phyloP scores from a whole-genome alignment of 768 basidiomycete genomes.

The Auricularia heimuer region DNA sequence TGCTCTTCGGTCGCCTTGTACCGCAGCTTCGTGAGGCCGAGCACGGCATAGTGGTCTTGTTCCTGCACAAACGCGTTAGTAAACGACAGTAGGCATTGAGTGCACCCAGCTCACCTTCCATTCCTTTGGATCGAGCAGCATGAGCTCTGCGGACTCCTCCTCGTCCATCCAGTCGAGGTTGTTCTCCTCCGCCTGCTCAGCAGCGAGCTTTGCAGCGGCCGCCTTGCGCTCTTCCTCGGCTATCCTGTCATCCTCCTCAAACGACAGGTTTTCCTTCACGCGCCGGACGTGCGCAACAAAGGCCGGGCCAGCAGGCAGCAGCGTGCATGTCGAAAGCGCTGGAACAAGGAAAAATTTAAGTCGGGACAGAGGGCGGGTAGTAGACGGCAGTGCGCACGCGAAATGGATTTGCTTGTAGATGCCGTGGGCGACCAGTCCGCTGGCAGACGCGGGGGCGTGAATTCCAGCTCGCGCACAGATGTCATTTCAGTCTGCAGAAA shows the following conservation, averaged over 20 bases:
- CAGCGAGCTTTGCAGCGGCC: constrained; percentile 5
- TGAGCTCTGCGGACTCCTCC: constrained; percentile 59
- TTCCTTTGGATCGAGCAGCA: constrained; percentile 86
- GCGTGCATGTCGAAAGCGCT: constrained; percentile 35
- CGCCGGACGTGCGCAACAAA: constrained; percentile 78
- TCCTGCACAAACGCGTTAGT: constrained; percentile 39
- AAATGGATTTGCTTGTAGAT: constrained; percentile 26
- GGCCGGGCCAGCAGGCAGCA: constrained; percentile 82
- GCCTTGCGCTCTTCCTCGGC: constrained; percentile 44
- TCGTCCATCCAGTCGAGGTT: constrained; percentile 93
- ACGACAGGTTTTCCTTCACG: constrained; percentile 63
- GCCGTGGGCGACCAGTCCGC: constrained; percentile 33
- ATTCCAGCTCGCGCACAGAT: constrained; percentile 25
- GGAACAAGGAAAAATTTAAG: constrained; percentile 9
- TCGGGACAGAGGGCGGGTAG: not conserved
- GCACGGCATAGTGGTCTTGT: constrained; percentile 97
- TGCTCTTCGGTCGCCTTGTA: constrained; percentile 82
- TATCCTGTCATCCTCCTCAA: constrained; percentile 72
- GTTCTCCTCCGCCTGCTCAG: constrained; percentile 45
- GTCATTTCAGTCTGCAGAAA: constrained; percentile 5
- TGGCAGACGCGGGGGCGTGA: constrained; percentile 36
- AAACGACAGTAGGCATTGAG: not conserved
- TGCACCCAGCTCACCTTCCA: constrained; percentile 66
- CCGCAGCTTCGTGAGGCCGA: constrained; percentile 85
- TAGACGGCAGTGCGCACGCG: constrained; percentile 16